Evolutionary conservation across 1,139 yeast species (phyloP).

Genomic region (Kurtzmaniella quercitrusa): DNA sequence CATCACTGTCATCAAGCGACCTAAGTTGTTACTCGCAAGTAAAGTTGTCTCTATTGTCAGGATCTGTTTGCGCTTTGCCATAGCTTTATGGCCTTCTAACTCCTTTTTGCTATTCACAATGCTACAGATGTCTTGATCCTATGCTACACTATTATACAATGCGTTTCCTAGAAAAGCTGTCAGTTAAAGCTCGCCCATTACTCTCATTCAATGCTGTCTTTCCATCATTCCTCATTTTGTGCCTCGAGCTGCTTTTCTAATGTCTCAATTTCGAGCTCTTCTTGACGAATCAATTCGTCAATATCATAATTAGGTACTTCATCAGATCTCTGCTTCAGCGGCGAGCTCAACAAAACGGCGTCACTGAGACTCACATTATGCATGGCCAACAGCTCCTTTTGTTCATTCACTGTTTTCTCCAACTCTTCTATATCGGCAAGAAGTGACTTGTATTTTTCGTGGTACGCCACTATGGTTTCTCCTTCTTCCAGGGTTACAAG

Average conservation of each 20-base stretch:
- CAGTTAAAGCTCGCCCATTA: no score
- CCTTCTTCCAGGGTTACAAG: constrained; percentile 21
- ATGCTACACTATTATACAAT: background rate
- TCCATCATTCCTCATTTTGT: background rate
- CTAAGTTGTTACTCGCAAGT: no score
- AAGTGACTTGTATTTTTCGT: constrained; percentile 19
- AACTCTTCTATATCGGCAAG: constrained; percentile 23
- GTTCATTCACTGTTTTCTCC: constrained; percentile 25
- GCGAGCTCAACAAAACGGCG: constrained; percentile 5
- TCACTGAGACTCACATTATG: constrained; percentile 24
- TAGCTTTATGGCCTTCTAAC: no score
- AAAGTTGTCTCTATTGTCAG: no score
- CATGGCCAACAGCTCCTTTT: constrained; percentile 22
- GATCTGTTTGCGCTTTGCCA: no score
- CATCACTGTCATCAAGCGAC: no score
- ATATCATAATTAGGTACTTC: constrained; percentile 17
- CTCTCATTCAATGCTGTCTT: background rate
- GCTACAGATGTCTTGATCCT: no score
- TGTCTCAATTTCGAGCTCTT: constrained; percentile 29
- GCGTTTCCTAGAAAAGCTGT: background rate
- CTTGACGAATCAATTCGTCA: constrained; percentile 28
- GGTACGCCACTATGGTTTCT: constrained; percentile 17
- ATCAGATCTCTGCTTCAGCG: constrained; percentile 5
- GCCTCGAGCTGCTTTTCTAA: constrained; percentile 18
- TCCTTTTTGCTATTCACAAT: no score